Evolutionary conservation across 2,329 filamentous ascomycete species (phyloP).

Genomic region (Leptosphaerulina australis): DNA sequence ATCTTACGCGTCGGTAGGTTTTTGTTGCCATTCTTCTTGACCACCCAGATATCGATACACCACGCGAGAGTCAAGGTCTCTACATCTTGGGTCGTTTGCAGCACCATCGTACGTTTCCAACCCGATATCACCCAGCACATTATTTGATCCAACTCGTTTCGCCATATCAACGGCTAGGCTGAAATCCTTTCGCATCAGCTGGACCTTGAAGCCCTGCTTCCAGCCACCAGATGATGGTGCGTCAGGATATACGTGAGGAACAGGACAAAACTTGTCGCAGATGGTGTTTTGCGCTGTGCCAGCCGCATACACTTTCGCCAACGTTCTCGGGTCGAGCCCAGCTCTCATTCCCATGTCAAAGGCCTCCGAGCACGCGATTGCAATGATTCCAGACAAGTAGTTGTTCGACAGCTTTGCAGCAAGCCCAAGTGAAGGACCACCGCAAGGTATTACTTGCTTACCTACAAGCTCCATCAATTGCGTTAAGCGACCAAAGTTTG

Average conservation of each 20-base stretch:
- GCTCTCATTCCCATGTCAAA: slow-evolving; percentile 66
- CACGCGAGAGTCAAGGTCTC: slow-evolving; percentile 62
- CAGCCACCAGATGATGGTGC: slow-evolving; percentile 58
- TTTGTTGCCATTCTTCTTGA: slow-evolving; percentile 56
- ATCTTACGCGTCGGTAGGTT: slow-evolving; percentile 21
- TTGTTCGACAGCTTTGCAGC: slow-evolving; percentile 67
- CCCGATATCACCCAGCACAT: slow-evolving; percentile 58
- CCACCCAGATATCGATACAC: slow-evolving; percentile 64
- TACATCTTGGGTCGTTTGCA: slow-evolving; percentile 58
- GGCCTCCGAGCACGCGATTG: slow-evolving; percentile 63
- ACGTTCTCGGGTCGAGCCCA: slow-evolving; percentile 61
- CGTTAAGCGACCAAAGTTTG: slow-evolving; percentile 53
- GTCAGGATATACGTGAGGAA: slow-evolving; percentile 57
- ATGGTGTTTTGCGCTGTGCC: slow-evolving; percentile 61
- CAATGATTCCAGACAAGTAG: slow-evolving; percentile 64
- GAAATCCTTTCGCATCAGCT: slow-evolving; percentile 67
- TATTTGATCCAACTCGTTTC: slow-evolving; percentile 57
- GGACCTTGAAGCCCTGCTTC: slow-evolving; percentile 62
- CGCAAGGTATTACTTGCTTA: slow-evolving; percentile 61
- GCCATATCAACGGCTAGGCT: slow-evolving; percentile 61
- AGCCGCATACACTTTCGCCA: slow-evolving; percentile 59
- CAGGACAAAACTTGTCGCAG: slow-evolving; percentile 59
- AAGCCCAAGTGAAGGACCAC: slow-evolving; percentile 61
- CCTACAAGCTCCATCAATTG: slow-evolving; percentile 60
- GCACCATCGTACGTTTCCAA: slow-evolving; percentile 60